Percentiles rank a stretch among this genome's conserved stretches.
phyloP scores from a whole-genome alignment of 371 early-diverging fungal species.

The Coemansia sp. region DNA sequence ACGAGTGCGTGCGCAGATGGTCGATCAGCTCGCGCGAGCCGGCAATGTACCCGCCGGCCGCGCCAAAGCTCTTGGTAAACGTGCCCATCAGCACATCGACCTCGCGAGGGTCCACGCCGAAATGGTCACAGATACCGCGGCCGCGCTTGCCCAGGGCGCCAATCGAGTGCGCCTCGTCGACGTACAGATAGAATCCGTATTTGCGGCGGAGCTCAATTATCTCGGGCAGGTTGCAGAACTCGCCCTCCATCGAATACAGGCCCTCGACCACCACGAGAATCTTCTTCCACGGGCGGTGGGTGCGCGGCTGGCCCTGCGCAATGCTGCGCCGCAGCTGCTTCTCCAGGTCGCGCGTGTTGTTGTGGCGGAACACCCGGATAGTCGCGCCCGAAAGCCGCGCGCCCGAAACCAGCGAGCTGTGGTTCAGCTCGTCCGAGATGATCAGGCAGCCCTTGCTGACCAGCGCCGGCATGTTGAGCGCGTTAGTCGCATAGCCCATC shows the following conservation, averaged over 20 bases:
- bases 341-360: constrained; percentile 81
- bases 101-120: constrained; percentile 82
- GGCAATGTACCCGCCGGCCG: constrained; percentile 98
- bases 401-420: constrained; percentile 96
- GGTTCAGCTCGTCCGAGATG: constrained; percentile 98
- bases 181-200: constrained; percentile 98
- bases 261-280: constrained; percentile 99
- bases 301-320: constrained; percentile 98
- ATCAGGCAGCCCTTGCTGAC: constrained; percentile 91
- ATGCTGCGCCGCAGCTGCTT: constrained; percentile 86
- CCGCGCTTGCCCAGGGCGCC: constrained; percentile 96
- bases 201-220: constrained; percentile 90
- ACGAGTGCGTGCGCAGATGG: constrained; percentile 77
- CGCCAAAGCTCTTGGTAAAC: constrained; percentile 99
- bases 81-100: constrained; percentile 99
- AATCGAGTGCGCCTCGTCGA: constrained; percentile 99
- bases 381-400: constrained; percentile 93
- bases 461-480: constrained; percentile 95
- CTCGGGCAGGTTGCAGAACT: constrained; percentile 86
- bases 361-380: constrained; percentile 97
- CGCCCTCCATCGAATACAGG: constrained; percentile 99
- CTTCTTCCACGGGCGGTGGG: constrained; percentile 99
- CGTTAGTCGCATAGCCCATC: constrained; percentile 99
- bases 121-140: constrained; percentile 98
- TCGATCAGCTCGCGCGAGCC: constrained; percentile 81